Conservation (phyloP, 2,329 filamentous ascomycete genomes). For the Epichloe sibirici region DNA sequence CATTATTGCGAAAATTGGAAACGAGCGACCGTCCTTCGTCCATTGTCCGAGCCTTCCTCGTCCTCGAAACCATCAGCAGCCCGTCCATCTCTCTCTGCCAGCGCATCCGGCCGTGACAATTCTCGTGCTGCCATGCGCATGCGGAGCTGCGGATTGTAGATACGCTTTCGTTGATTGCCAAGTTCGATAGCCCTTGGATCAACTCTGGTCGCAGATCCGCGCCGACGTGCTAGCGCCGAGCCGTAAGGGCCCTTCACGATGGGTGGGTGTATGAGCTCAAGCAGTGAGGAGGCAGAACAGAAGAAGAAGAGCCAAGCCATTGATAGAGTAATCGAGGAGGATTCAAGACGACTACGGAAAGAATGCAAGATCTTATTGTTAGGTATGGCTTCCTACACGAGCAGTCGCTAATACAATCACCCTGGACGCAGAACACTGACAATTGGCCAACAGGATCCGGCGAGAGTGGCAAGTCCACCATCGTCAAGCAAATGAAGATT, state of each 20-base stretch:
- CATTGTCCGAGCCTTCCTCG: not conserved
- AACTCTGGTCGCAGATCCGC: not conserved
- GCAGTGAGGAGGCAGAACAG: conserved; percentile 75
- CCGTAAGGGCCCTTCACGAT: conserved; percentile 39
- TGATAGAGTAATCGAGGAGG: conserved; percentile 85
- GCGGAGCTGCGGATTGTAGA: not conserved
- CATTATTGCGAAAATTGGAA: not conserved
- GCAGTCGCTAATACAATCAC: not conserved
- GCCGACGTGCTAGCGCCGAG: conserved; percentile 1
- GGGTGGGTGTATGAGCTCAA: conserved; percentile 88
- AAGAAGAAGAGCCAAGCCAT: conserved; percentile 96
- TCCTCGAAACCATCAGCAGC: not conserved
- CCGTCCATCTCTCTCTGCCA: not conserved
- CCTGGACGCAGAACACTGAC: conserved; percentile 8
- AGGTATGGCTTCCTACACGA: conserved; percentile 43
- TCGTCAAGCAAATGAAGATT: conserved; percentile 99
- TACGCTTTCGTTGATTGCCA: not conserved
- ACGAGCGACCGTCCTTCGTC: not conserved
- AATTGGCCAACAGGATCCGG: conserved; percentile 61
- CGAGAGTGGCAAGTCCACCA: conserved; percentile 97
- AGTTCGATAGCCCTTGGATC: not conserved
- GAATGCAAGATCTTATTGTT: conserved; percentile 98
- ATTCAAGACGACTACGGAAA: conserved; percentile 79
- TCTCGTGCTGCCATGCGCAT: conserved; percentile 1
- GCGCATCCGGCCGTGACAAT: not conserved